Conservation (phyloP, 176 grass and related monocot genomes). For the Musa troglodytarum region DNA sequence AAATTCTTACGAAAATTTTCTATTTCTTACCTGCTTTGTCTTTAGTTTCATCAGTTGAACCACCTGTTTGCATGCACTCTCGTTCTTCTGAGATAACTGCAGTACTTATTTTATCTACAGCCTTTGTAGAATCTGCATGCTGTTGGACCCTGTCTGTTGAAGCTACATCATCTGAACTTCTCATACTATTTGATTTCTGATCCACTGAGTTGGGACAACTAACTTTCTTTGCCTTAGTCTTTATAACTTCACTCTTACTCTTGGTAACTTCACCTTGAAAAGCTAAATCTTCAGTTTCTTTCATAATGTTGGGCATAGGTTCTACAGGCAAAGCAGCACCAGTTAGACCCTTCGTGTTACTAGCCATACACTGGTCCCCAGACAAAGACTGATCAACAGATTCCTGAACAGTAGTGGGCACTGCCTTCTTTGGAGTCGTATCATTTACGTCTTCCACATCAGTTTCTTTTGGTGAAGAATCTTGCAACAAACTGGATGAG, state of each 20-base stretch:
- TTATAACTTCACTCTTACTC: not conserved
- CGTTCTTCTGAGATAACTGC: constrained; percentile 27
- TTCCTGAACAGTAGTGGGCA: constrained; percentile 19
- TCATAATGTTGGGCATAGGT: constrained; percentile 23
- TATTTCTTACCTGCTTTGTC: constrained; percentile 39
- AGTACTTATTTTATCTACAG: constrained; percentile 5
- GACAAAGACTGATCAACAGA: constrained; percentile 27
- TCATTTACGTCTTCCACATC: constrained; percentile 24
- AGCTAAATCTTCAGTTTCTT: constrained; percentile 22
- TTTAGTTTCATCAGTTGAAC: constrained; percentile 30
- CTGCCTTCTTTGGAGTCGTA: constrained; percentile 18
- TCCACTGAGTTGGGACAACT: constrained; percentile 25
- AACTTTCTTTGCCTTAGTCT: constrained; percentile 22
- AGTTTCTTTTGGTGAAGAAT: constrained; percentile 22
- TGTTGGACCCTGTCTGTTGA: constrained; percentile 20
- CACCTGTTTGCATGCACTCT: constrained; percentile 24
- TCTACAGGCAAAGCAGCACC: constrained; percentile 22
- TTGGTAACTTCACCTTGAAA: constrained; percentile 21
- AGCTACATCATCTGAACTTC: constrained; percentile 27
- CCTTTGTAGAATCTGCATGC: constrained; percentile 5
- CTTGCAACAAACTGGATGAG: constrained; percentile 27
- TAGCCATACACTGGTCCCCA: constrained; percentile 24
- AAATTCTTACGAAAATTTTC: not conserved
- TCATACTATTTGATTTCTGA: constrained; percentile 32
- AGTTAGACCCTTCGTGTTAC: constrained; percentile 23